A percentile compares a stretch with the other conserved stretches of the same genome.
Evolutionary conservation across 1,284 basidiomycete genomes (phyloP).

Genomic region (Cutaneotrichosporon sp.): DNA sequence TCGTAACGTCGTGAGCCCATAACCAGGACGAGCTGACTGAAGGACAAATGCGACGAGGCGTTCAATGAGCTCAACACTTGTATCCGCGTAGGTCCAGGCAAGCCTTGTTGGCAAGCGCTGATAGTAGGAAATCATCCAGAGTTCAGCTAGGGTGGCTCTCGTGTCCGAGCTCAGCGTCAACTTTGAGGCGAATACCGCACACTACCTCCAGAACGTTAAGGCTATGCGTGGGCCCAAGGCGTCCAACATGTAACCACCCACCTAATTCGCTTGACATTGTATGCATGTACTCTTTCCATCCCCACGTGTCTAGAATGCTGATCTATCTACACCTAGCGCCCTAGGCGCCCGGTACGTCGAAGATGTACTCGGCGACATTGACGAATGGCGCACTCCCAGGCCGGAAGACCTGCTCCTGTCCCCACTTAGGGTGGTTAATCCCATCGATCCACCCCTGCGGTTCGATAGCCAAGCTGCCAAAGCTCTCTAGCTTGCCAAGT

Average conservation of each 20-base stretch:
- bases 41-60: conserved; percentile 54
- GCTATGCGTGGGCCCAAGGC: conserved; percentile 43
- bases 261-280: conserved; percentile 1
- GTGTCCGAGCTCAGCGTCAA: conserved; percentile 75
- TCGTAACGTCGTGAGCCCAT: conserved; percentile 73
- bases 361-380: conserved; percentile 37
- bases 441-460: conserved; percentile 37
- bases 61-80: conserved; percentile 52
- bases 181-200: conserved; percentile 80
- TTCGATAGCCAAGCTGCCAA: conserved; percentile 41
- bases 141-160: conserved; percentile 58
- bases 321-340: not conserved
- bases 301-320: too few species aligned
- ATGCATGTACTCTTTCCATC: conserved; percentile 16
- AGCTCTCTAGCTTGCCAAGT: conserved; percentile 27
- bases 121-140: conserved; percentile 42
- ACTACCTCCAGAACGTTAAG: conserved; percentile 67
- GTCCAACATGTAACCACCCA: not conserved
- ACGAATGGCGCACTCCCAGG: conserved; percentile 27
- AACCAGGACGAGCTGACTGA: conserved; percentile 12
- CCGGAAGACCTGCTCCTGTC: conserved; percentile 32
- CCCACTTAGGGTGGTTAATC: conserved; percentile 42
- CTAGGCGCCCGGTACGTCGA: conserved; percentile 15
- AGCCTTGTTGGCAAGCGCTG: not conserved
- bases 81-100: conserved; percentile 37